Evolutionary conservation across 225 moss, liverwort and hornwort species (phyloP), one percentile per base, ranked within the genome.

Genomic region (Asterella californica): DNA sequence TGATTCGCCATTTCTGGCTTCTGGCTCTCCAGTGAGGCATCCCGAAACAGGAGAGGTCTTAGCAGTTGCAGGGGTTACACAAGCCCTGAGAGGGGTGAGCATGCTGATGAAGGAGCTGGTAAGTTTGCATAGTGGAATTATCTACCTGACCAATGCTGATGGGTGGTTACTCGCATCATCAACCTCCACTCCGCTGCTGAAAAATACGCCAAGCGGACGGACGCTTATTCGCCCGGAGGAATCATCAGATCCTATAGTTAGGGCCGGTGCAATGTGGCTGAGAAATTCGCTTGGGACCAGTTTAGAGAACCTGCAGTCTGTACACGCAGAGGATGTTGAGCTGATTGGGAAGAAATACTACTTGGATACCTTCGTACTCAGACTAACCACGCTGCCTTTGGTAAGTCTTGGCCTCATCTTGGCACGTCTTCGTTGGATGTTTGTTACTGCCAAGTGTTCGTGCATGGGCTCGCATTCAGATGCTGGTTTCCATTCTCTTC

Each of bases 121-220:
- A 59, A 69, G 82, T 54, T 64, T 90, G 55, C 90, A 94, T 78
- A 89, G 84, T 74, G 91, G 91, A 36, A 90, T 84, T 36, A 78
- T 94, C 62, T 94, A 90, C 82, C 75, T 94, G 88, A 91, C 92
- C 47, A 91, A 90, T 55, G 81, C 86, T 59, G 79, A 79, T 76
- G 94, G 94, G 47, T 84, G 79, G 48, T 85, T 94, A 22, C 76
- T 94, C 66, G 94, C 91, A 27, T 85, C 94, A 66, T 94, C 94
- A 25, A 91, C 94, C 11, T 69, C 79, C 68, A 79, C 84, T 33
- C 82, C 94, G n/a, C 70, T 94, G 79, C 82, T 91, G 65, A 78
- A 86, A 57, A 76, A 85, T 53, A 82, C 87, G 14, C 80, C 77
- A 1, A 74, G 79, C 15, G 85, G 30, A 12, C 81, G 54, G 30